Evolutionary conservation across 2,329 filamentous ascomycete species (phyloP), one percentile per base, ranked within the genome.

Genomic region (Incumbomyces lentus): DNA sequence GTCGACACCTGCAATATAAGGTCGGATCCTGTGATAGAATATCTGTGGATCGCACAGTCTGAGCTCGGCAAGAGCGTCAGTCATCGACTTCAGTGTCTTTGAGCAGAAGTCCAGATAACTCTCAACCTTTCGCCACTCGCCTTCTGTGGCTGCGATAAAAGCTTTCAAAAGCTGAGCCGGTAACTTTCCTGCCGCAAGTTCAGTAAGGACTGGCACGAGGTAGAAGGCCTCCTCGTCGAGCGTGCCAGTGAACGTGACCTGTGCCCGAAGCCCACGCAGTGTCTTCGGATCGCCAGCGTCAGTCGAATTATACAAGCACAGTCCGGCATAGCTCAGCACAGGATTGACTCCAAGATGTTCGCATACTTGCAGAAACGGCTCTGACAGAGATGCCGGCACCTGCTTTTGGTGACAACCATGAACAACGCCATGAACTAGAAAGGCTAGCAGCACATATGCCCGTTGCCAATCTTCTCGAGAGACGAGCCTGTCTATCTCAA

Each of bases 141-240:
- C 31, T 11, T 39, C 38, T 18, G 29, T 37, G 5, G 36, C 34
- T 29, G 39, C 40, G 12, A 6, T 26, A 11, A 51, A 30, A 14
- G 38, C 29, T 29, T 46, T n/a, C 10, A 51, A 39, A 14, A 49
- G 26, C 30, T 40, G 19, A 8, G 26, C 13, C 34, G 44, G 18
- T 12, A 51, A 43, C 16, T 31, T 33, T 31, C 37, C 42, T 6
- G 35, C 46, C 29, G 32, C 29, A 10, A 26, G 38, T 38, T 51
- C 49, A 16, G 46, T 40, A 29, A 49, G 40, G 3, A 43, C 35
- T 7, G 49, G 47, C 14, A 46, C 40, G 7, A 51, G 38, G 37
- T 51, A 33, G 29, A 51, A 51, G 4, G 46, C 38, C 6, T 49
- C 49, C 39, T 51, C 49, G 36, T 51, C 49, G 11, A 42, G 26